These are phyloP conservation scores for Eruca vesicaria DNA, from an alignment of 441 rosid genomes.

Conservation along the genomic window DNA sequence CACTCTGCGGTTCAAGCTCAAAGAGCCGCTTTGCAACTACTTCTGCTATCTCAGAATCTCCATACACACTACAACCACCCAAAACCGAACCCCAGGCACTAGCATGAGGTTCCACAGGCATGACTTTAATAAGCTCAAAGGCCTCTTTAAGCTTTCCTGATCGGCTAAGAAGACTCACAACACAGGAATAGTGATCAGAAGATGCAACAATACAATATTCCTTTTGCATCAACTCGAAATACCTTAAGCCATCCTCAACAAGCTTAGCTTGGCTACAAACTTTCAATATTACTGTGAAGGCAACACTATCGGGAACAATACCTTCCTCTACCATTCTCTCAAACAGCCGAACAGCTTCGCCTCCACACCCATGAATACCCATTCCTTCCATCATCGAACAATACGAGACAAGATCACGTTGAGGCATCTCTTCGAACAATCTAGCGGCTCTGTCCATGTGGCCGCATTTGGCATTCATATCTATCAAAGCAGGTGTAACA, in stretches of 20 bases:
- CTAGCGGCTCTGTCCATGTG: conserved; percentile 61
- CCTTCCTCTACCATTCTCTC: conserved; percentile 66
- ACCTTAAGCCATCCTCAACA: conserved; percentile 66
- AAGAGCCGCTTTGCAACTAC: conserved; percentile 50
- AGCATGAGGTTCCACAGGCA: conserved; percentile 67
- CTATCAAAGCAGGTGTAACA: conserved; percentile 63
- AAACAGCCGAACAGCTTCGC: conserved; percentile 56
- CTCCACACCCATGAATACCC: conserved; percentile 59
- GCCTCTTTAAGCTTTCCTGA: conserved; percentile 63
- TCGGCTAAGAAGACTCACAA: conserved; percentile 77
- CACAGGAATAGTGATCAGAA: conserved; percentile 68
- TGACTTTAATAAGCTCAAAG: conserved; percentile 51
- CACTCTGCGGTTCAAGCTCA: conserved; percentile 67
- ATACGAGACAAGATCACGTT: conserved; percentile 50
- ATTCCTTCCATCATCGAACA: conserved; percentile 84
- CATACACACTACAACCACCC: conserved; percentile 64
- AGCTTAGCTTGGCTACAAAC: conserved; percentile 68
- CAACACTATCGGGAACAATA: conserved; percentile 60
- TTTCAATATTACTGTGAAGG: conserved; percentile 67
- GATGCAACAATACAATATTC: conserved; percentile 52
- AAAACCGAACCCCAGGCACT: conserved; percentile 88
- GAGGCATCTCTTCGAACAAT: conserved; percentile 64
- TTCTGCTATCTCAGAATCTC: conserved; percentile 59
- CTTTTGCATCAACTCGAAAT: conserved; percentile 56
- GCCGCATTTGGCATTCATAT: conserved; percentile 87